These are phyloP conservation scores for Thraustochytrium sp. DNA, from an alignment of 352 stramenopile species.

Conservation along the genomic window DNA sequence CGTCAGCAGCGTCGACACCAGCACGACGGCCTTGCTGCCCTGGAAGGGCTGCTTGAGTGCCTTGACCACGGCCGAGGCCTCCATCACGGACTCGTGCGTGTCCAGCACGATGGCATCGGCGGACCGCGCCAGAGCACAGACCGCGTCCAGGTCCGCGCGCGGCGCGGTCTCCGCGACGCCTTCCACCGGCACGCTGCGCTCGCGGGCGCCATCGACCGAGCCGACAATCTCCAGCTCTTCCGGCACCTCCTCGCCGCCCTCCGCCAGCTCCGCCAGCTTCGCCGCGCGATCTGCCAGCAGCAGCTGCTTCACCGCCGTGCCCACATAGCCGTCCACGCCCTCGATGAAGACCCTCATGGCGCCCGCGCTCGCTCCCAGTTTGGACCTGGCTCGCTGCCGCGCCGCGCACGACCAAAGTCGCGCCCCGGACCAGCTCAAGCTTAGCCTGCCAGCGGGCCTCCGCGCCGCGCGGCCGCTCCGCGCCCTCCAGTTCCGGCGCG, in stretches of 20 bases:
- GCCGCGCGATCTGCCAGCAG: background rate
- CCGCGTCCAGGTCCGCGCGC: conserved; percentile 10
- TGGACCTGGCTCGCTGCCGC: no score
- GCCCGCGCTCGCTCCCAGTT: no score
- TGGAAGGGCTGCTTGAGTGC: conserved; percentile 20
- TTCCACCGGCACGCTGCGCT: background rate
- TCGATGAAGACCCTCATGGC: conserved; percentile 41
- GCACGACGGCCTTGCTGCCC: conserved; percentile 29
- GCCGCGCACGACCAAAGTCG: no score
- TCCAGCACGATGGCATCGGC: conserved; percentile 26
- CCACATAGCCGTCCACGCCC: conserved; percentile 28
- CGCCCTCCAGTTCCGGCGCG: no score
- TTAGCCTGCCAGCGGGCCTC: no score
- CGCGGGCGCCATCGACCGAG: background rate
- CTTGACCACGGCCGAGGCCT: conserved; percentile 24
- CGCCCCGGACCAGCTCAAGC: no score
- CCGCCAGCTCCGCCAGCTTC: background rate
- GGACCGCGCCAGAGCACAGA: conserved; percentile 6
- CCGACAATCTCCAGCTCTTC: background rate
- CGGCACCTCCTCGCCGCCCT: background rate
- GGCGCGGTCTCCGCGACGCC: background rate
- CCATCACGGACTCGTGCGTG: conserved; percentile 16
- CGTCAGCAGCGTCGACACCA: conserved; percentile 17
- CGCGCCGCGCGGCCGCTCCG: no score
- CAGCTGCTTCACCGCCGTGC: conserved; percentile 5